Base-by-base conservation (phyloP, 352 stramenopile species). In the Chrysophaeum taylorii region DNA sequence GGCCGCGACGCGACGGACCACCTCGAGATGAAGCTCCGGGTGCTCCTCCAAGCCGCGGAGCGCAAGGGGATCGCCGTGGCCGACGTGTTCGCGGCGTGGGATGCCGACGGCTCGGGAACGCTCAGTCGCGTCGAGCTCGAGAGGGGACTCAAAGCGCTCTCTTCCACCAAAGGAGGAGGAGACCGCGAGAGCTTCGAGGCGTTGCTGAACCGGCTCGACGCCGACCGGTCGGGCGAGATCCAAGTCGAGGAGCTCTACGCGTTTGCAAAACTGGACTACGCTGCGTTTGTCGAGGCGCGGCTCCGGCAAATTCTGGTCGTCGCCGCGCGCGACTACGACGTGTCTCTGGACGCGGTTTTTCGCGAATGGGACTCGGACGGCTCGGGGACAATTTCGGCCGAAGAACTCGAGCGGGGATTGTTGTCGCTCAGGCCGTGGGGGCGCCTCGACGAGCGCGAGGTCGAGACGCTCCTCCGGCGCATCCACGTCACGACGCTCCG, bases 291-390 rank as follows among this genome's bases (percentile, higher is more conserved):
- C 81, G 45, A 77, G 85, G n/a, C 70, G 84, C 9, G 89, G 0
- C 90, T 91, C 64, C 57, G 77, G 16, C 81, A 89, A 42, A n/a
- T n/a, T n/a, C n/a, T n/a, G n/a, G n/a, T 64, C 70, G 18, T 31
- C 29, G 54, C 38, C 45, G 48, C 42, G 25, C 43, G 45, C 35
- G 52, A 50, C 36, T 63, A 78, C 45, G 69, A 61, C 27, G 73
- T 69, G 16, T 74, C 62, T 90, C 43, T 92, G 80, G 45, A 77
- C 85, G n/a, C 70, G 84, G 15, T 90, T 0, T 91, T 91, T 64
- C 57, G 77, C 14, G 81, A 89, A 42, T 89, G 89, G 31, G 85
- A 90, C 53, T 73, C 66, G 0, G 83, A 90, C 42, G 68, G 75
- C n/a, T 82, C 87, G 42, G 81, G 83, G 9, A 69, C 72, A 16